Percentiles rank a stretch among this genome's conserved stretches.
These are phyloP conservation scores for Sclerotiophoma versabilis DNA, from an alignment of 2,329 filamentous ascomycete genomes.

Conservation along the genomic window DNA sequence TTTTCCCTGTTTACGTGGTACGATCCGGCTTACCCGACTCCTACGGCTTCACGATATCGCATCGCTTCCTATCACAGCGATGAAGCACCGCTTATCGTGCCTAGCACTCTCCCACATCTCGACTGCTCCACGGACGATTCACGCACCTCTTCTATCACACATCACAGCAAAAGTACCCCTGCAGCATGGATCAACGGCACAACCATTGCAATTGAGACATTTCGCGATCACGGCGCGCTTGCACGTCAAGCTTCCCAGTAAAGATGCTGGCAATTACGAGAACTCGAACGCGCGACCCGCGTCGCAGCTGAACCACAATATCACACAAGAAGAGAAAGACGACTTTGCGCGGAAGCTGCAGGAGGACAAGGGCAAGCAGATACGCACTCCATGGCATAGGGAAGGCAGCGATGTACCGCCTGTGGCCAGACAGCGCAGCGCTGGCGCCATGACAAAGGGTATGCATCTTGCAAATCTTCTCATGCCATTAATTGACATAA, in stretches of 20 bases:
- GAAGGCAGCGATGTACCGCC: conserved; percentile 67
- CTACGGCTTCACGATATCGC: conserved; percentile 9
- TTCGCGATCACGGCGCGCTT: conserved; percentile 22
- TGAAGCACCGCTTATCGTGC: conserved; percentile 43
- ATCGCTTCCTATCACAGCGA: conserved; percentile 17
- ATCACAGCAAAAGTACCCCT: conserved; percentile 2
- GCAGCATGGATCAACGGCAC: neutral
- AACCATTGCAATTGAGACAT: conserved; percentile 14
- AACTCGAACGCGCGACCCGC: conserved; percentile 49
- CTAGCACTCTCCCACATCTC: conserved; percentile 29
- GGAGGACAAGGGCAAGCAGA: conserved; percentile 62
- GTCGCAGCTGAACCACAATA: conserved; percentile 52
- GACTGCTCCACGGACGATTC: conserved; percentile 21
- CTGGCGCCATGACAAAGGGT: conserved; percentile 72
- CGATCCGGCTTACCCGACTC: conserved; percentile 22
- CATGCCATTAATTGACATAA: conserved; percentile 10
- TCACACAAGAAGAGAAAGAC: conserved; percentile 55
- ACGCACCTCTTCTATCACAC: conserved; percentile 13
- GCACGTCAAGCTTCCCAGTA: conserved; percentile 22
- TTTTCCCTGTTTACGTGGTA: neutral
- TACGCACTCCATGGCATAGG: conserved; percentile 70
- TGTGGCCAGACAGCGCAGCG: conserved; percentile 58
- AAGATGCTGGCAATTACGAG: conserved; percentile 27
- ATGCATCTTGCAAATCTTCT: conserved; percentile 1
- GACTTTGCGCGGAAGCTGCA: conserved; percentile 54